Conservation (phyloP, 2,329 filamentous ascomycete genomes). For the Gliomastix tumulicola region DNA sequence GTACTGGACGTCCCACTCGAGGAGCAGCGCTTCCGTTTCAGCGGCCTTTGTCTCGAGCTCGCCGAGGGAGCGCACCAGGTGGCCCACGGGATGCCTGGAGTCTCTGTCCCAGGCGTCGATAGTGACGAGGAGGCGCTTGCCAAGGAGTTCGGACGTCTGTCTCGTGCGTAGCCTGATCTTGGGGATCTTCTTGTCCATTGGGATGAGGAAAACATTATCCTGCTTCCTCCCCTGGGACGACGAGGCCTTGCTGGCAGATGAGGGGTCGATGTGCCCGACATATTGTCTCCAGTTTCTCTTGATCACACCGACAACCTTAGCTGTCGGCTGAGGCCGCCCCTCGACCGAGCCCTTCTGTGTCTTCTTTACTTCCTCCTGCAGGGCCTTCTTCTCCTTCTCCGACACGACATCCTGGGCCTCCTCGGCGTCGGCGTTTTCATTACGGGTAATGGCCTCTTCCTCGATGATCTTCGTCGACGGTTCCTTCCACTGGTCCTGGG, state of each 20-base stretch:
- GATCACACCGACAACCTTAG: slow-evolving; percentile 82
- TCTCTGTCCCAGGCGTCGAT: slow-evolving; percentile 96
- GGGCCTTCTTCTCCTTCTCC: slow-evolving; percentile 74
- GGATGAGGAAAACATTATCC: slow-evolving; percentile 89
- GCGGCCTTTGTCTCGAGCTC: slow-evolving; percentile 96
- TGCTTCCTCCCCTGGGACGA: slow-evolving; percentile 77
- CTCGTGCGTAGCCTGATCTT: slow-evolving; percentile 92
- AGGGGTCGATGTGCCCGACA: slow-evolving; percentile 88
- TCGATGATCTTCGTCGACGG: slow-evolving; percentile 95
- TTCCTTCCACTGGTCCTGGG: slow-evolving; percentile 93
- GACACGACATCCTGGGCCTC: slow-evolving; percentile 73
- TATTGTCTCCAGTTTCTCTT: slow-evolving; percentile 98
- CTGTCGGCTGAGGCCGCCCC: slow-evolving; percentile 79
- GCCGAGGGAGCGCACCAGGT: slow-evolving; percentile 88
- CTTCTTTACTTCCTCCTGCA: slow-evolving; percentile 87
- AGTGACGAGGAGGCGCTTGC: slow-evolving; percentile 85
- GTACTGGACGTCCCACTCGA: slow-evolving; percentile 98
- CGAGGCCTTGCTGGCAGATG: slow-evolving; percentile 67
- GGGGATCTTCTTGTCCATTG: slow-evolving; percentile 96
- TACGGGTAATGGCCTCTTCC: slow-evolving; percentile 83
- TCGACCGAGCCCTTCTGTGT: slow-evolving; percentile 72
- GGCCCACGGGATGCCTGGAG: slow-evolving; percentile 84
- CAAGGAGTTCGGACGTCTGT: slow-evolving; percentile 80
- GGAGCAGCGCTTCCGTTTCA: slow-evolving; percentile 80
- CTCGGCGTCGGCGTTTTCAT: slow-evolving; percentile 87